Evolutionary conservation across 2,329 filamentous ascomycete genomes (phyloP).

Genomic region (Aphanocladium album): DNA sequence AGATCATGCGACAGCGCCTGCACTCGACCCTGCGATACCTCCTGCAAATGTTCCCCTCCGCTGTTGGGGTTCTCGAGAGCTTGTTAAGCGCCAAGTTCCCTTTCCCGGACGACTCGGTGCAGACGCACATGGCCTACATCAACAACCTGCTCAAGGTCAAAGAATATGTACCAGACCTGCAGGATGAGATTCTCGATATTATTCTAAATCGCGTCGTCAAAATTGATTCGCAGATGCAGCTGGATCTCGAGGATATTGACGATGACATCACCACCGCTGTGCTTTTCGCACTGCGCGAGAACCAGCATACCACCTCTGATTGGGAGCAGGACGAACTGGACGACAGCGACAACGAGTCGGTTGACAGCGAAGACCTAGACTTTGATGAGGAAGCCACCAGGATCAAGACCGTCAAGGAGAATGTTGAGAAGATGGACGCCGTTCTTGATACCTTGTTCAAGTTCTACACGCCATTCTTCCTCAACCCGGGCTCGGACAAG

Average conservation of each 20-base stretch:
- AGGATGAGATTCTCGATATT: slow-evolving; percentile 73
- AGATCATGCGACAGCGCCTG: slow-evolving; percentile 65
- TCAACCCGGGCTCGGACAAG: slow-evolving; percentile 60
- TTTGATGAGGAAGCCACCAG: slow-evolving; percentile 58
- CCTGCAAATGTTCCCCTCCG: slow-evolving; percentile 75
- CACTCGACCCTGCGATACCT: slow-evolving; percentile 74
- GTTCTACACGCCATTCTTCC: slow-evolving; percentile 71
- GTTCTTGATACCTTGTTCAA: slow-evolving; percentile 85
- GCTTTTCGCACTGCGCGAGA: slow-evolving; percentile 43
- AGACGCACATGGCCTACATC: slow-evolving; percentile 81
- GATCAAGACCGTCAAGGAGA: slow-evolving; percentile 69
- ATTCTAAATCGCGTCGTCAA: slow-evolving; percentile 85
- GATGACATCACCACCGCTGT: slow-evolving; percentile 78
- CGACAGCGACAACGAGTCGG: slow-evolving; percentile 62
- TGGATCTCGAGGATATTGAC: slow-evolving; percentile 87
- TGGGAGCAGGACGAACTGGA: slow-evolving; percentile 52
- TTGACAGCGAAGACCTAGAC: slow-evolving; percentile 64
- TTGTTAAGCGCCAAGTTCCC: slow-evolving; percentile 68
- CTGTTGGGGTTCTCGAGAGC: slow-evolving; percentile 62
- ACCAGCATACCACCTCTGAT: slow-evolving; percentile 19
- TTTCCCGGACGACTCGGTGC: slow-evolving; percentile 68
- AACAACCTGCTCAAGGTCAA: slow-evolving; percentile 75
- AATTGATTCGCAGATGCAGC: slow-evolving; percentile 91
- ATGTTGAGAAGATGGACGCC: slow-evolving; percentile 85
- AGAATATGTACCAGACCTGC: slow-evolving; percentile 71